Evolutionary conservation across 208 protist species (phyloP), one percentile per base, ranked within the genome.

Genomic region (Acanthamoeba quina): DNA sequence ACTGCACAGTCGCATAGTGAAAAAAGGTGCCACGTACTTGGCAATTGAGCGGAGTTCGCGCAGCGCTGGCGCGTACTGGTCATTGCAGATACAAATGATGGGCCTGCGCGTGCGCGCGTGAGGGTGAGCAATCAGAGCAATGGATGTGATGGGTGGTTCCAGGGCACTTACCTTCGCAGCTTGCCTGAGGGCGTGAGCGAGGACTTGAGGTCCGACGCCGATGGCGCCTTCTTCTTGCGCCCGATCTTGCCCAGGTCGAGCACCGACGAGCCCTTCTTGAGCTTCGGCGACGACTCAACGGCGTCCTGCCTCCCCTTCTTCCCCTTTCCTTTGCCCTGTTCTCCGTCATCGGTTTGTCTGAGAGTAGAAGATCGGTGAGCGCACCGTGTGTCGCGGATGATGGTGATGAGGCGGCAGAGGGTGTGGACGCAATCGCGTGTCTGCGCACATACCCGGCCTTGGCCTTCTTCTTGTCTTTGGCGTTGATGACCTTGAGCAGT

Each of bases 11-110:
- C 9, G n/a, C 31, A 56, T 0, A 15, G 24, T 2, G 1, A 58
- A 58, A 83, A 26, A 10, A 85, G 29, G 66, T 70, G 52, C 0
- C 1, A n/a, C 58, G 31, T 56, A 92, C 86, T 68, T 76, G 31
- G 90, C 66, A 7, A 85, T 56, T 19, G 49, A 47, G 11, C 90
- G n/a, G 17, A 90, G 34, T 15, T 90, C 62, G 41, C 83, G 54
- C n/a, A 90, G 41, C 21, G 83, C 83, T n/a, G 83, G 83, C 24
- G 83, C 83, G 34, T 93, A 93, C 34, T 80, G 70, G n/a, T 93
- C 90, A 26, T 93, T 93, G 68, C 90, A 93, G 26, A 93, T 93
- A 9, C 70, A 80, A 66, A 93, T 93, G 49, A 93, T 93, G 24
- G 90, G 90, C 49, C 74, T 92, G 37, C 3, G 19, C 7, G 24